Conservation (phyloP, 345 rosid species). For the Populus euphratica region DNA sequence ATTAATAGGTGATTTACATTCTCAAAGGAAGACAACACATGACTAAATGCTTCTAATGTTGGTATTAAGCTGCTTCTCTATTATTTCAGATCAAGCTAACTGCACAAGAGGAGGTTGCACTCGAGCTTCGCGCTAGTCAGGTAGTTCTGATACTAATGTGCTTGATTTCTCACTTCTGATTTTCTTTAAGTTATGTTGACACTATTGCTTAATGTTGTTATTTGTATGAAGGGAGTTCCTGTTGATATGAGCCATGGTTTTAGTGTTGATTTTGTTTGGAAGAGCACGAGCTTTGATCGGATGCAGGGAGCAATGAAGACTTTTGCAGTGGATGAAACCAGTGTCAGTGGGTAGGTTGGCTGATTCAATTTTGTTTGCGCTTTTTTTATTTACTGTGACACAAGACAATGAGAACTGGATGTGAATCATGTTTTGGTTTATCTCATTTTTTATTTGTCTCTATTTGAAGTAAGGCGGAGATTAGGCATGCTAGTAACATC, state of each 20-base stretch:
- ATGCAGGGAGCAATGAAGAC: conserved; percentile 99
- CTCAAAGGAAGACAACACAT: neutral
- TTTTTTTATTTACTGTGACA: neutral
- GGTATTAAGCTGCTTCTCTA: neutral
- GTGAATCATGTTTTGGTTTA: neutral
- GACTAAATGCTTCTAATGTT: neutral
- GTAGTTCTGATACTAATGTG: conserved; percentile 36
- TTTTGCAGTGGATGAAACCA: conserved; percentile 99
- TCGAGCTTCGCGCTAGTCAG: conserved; percentile 99
- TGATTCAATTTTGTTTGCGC: neutral
- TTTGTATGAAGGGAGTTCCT: conserved; percentile 78
- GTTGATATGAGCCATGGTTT: conserved; percentile 89
- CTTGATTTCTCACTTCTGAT: conserved; percentile 5
- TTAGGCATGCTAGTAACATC: neutral
- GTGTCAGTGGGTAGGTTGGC: conserved; percentile 89
- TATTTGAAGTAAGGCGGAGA: neutral
- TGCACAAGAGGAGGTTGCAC: conserved; percentile 97
- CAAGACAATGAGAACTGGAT: neutral
- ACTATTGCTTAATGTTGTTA: conserved; percentile 6
- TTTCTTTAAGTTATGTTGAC: neutral
- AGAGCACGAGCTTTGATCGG: conserved; percentile 98
- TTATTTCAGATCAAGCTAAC: conserved; percentile 81
- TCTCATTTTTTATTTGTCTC: neutral
- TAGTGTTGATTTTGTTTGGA: conserved; percentile 99
- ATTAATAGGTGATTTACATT: neutral